A percentile compares a stretch with the other conserved stretches of the same genome.
These are phyloP conservation scores for Tulasnella sp. DNA, from an alignment of 768 basidiomycete genomes.

Conservation along the genomic window DNA sequence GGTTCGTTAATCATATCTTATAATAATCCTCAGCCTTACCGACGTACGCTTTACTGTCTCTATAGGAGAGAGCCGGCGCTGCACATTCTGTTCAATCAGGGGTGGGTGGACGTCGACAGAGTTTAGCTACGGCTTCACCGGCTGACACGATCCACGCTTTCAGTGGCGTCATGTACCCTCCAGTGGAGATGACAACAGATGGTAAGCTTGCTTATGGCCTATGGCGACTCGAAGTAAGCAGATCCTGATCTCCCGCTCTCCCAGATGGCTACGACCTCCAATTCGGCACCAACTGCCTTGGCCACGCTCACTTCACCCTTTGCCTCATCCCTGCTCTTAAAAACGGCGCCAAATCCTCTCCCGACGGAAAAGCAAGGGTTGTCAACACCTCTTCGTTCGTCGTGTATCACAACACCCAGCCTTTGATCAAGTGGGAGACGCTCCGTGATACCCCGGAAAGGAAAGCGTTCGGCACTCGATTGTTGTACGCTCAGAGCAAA, in stretches of 20 bases:
- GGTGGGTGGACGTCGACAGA: conserved; percentile 10
- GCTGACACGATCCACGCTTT: not conserved
- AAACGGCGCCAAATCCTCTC: not conserved
- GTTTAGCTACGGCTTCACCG: not conserved
- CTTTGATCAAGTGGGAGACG: not conserved
- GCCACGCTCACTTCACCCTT: conserved; percentile 8
- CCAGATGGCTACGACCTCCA: conserved; percentile 10
- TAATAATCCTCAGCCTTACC: not conserved
- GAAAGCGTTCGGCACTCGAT: not conserved
- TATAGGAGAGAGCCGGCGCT: conserved; percentile 7
- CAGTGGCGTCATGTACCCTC: conserved; percentile 39
- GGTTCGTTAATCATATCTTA: not conserved
- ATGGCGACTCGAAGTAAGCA: not conserved
- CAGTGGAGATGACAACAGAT: conserved; percentile 30
- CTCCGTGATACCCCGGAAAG: not conserved
- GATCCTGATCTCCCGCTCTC: not conserved
- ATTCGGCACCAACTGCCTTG: conserved; percentile 2
- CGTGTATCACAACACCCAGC: not conserved
- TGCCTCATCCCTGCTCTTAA: not conserved
- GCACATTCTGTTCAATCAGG: conserved; percentile 13
- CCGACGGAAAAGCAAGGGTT: conserved; percentile 5
- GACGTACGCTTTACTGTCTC: not conserved
- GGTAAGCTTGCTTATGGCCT: not conserved
- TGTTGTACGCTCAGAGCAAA: not conserved
- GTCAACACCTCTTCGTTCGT: conserved; percentile 1